Percentiles rank a stretch among this genome's conserved stretches.
Conservation (phyloP, 129 eudicot species). For the Erigeron canadensis region DNA sequence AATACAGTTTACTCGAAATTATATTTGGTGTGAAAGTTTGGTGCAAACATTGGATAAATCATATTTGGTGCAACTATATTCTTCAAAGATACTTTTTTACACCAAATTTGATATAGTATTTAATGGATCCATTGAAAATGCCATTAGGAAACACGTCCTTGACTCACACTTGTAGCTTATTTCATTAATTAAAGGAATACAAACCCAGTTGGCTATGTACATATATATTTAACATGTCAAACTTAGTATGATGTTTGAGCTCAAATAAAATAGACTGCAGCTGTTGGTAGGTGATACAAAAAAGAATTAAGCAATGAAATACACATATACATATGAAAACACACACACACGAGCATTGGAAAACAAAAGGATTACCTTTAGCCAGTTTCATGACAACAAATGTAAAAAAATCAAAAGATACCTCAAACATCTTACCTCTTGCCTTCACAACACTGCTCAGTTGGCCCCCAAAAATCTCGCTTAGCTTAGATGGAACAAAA, state of each 20-base stretch:
- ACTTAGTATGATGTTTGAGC: neutral
- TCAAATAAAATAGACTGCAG: neutral
- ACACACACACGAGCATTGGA: neutral
- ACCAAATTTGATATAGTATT: no score
- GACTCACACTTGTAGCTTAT: neutral
- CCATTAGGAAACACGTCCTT: neutral
- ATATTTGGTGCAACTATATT: no score
- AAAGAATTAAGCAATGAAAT: neutral
- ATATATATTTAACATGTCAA: neutral
- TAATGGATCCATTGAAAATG: neutral
- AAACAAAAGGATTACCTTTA: neutral
- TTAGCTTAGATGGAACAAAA: slow-evolving; percentile 63
- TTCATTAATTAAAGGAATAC: neutral
- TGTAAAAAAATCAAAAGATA: slow-evolving; percentile 4
- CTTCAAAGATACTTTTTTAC: no score
- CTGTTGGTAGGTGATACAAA: neutral
- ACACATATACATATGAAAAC: neutral
- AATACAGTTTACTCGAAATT: no score
- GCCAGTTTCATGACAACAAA: neutral
- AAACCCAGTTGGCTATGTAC: slow-evolving; percentile 1
- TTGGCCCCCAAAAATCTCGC: slow-evolving; percentile 72
- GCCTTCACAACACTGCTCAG: slow-evolving; percentile 80
- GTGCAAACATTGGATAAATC: no score
- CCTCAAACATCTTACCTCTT: slow-evolving; percentile 41
- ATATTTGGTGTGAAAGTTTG: no score